Conservation (phyloP, 2,329 filamentous ascomycete genomes). For the Penicillium sclerotigenum region DNA sequence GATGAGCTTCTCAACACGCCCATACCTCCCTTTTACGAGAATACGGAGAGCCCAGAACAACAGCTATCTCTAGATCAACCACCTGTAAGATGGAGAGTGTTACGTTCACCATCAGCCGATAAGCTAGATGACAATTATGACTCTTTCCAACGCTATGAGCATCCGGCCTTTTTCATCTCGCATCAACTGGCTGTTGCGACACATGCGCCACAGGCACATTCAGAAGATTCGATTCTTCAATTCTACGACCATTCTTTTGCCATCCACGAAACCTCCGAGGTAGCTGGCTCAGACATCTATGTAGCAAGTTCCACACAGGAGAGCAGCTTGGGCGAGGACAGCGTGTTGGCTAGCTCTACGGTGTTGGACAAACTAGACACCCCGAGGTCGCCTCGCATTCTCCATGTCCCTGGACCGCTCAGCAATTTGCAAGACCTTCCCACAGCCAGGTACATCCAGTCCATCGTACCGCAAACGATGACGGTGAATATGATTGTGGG, state of each 20-base stretch:
- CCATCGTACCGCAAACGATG: constrained; percentile 73
- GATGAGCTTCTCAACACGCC: constrained; percentile 51
- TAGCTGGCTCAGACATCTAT: constrained; percentile 23
- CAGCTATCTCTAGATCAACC: constrained; percentile 11
- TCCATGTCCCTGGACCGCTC: constrained; percentile 48
- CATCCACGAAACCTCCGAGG: constrained; percentile 57
- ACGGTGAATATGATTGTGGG: constrained; percentile 79
- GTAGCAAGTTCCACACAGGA: constrained; percentile 25
- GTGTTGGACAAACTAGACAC: constrained; percentile 10
- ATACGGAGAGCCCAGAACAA: neutral
- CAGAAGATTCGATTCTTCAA: constrained; percentile 46
- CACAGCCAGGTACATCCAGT: constrained; percentile 59
- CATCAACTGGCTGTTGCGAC: constrained; percentile 26
- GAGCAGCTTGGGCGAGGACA: constrained; percentile 23
- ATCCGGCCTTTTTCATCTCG: constrained; percentile 32
- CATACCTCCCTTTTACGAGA: constrained; percentile 32
- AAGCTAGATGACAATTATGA: constrained; percentile 8
- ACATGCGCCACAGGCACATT: constrained; percentile 2
- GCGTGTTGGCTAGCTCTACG: constrained; percentile 7
- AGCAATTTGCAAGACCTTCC: constrained; percentile 69
- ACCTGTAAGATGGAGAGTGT: constrained; percentile 30
- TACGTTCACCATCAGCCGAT: constrained; percentile 18
- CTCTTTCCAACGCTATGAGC: constrained; percentile 13
- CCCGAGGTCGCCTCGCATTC: constrained; percentile 9
- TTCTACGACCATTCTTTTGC: constrained; percentile 79